Base-by-base conservation (phyloP, 1,284 basidiomycete genomes). In the Thecaphora thlaspeos region DNA sequence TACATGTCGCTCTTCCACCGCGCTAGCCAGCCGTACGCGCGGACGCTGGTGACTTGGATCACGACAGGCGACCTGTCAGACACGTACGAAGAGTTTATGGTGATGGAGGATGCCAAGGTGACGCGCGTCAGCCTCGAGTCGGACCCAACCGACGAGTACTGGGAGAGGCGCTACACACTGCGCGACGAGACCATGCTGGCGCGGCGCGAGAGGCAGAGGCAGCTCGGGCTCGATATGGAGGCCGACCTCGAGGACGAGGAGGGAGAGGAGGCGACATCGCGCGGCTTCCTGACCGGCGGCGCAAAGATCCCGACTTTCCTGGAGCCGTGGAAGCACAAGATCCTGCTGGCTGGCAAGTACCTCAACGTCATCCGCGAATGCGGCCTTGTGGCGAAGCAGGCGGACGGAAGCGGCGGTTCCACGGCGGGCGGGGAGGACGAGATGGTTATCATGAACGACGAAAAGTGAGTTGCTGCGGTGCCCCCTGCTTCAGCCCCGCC, bases 211-310 rank as follows among this genome's bases (percentile, higher is more conserved):
- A 61, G 60, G 36, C 65, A 61, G 48, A 55, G 54, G 32, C 71
- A 69, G 52, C 59, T 62, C 14, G 72, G 67, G 11, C 42, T 72
- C 14, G 68, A 68, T 22, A 34, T 70, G 15, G 70, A 68, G 11
- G 52, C 43, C 11, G 57, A 64, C 26, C 43, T 59, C n/a, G 68
- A 66, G 21, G 60, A 55, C 21, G 41, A 51, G 3, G 61, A 68
- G 24, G 51, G 61, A 19, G 65, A 60, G 12, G 43, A 49, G 12
- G 43, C 23, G 12, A 62, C 58, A 84, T 78, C 84, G 80, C 50
- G 87, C 81, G 70, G 84, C 2, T 85, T 72, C 22, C 48, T 77
- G n/a, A 77, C 75, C 0, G 75, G 75, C 21, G 75, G 75, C 5
- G 75, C 75, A 22, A 73, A 70, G 56, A 69, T 77, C n/a, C 75